Evolutionary conservation across 495 filamentous ascomycete genomes (phyloP), one percentile per base, ranked within the genome.

Genomic region (Trypethelium eluteriae): DNA sequence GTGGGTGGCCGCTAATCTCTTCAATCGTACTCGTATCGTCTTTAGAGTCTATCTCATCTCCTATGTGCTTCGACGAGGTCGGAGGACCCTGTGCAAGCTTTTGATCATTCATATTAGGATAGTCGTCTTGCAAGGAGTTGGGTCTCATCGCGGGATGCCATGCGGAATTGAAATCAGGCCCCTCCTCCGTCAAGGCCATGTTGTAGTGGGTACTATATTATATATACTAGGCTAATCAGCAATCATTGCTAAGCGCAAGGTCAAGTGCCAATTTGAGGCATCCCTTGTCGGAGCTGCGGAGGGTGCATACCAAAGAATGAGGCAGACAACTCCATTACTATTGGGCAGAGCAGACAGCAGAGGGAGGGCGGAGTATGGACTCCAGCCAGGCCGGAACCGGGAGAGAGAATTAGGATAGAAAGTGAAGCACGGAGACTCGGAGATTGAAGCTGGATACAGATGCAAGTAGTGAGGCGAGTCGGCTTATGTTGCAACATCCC

Each of bases 101-200:
- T 7, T 18, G 10, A 36, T 59, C 11, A 2, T 9, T 16, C 4
- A 38, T 41, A 25, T 32, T 38, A n/a, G 62, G 35, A 38, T 5
- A 10, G 25, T 11, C n/a, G n/a, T 63, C 62, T 39, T 25, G 38
- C 41, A 47, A 10, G 39, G 63, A 46, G 63, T 70, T 44, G 2
- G 65, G 57, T 62, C 68, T 36, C 18, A 70, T n/a, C 3, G 70
- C 68, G 10, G 70, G 70, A 56, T 72, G 64, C 71, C 71, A 72
- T 14, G 66, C 53, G 32, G 53, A 59, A 59, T 59, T 36, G 18
- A 59, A 59, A 59, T 59, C 53, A 36, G 53, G 53, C 7, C 53
- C 53, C 34, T 59, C 53, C 5, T 59, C 53, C 34, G 53, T 7
- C 25, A 32, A 59, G 5, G n/a, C 53, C 53, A 59, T 59, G 53